Evolutionary conservation across 2,329 filamentous ascomycete species (phyloP).

Genomic region (Ophiostoma triangulosporum): DNA sequence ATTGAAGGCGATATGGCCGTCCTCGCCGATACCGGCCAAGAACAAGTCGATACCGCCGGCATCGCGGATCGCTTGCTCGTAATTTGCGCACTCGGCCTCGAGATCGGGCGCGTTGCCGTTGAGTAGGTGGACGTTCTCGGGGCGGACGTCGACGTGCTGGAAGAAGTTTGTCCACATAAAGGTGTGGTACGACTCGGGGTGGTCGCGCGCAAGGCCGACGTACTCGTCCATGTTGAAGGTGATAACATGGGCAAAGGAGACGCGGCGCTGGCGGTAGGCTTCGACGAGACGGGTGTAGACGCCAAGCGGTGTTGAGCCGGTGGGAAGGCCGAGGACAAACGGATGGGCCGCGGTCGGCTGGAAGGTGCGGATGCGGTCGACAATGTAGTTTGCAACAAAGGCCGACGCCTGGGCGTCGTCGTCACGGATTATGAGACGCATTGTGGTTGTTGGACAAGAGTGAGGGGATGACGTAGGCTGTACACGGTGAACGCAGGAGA

Average conservation of each 20-base stretch:
- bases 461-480: background rate
- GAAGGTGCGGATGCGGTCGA: slow-evolving; percentile 58
- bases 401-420: slow-evolving; percentile 46
- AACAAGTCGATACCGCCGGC: slow-evolving; percentile 65
- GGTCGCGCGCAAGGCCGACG: slow-evolving; percentile 56
- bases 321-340: slow-evolving; percentile 61
- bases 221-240: slow-evolving; percentile 64
- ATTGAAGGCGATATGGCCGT: slow-evolving; percentile 74
- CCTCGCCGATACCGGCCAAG: slow-evolving; percentile 61
- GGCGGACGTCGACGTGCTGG: slow-evolving; percentile 56
- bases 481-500: too few species aligned
- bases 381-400: slow-evolving; percentile 61
- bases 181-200: slow-evolving; percentile 65
- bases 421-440: slow-evolving; percentile 63
- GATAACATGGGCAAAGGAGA: slow-evolving; percentile 49
- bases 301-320: slow-evolving; percentile 55
- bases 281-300: slow-evolving; percentile 57
- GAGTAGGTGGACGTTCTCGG: slow-evolving; percentile 57
- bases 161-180: slow-evolving; percentile 81
- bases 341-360: slow-evolving; percentile 48
- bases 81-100: slow-evolving; percentile 55
- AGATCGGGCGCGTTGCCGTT: slow-evolving; percentile 59
- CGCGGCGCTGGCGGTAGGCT: slow-evolving; percentile 42
- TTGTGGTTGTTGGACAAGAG: slow-evolving; percentile 21
- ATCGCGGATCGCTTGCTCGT: slow-evolving; percentile 55